Evolutionary conservation across 2,329 filamentous ascomycete species (phyloP).

Genomic region (Acarospora socialis): DNA sequence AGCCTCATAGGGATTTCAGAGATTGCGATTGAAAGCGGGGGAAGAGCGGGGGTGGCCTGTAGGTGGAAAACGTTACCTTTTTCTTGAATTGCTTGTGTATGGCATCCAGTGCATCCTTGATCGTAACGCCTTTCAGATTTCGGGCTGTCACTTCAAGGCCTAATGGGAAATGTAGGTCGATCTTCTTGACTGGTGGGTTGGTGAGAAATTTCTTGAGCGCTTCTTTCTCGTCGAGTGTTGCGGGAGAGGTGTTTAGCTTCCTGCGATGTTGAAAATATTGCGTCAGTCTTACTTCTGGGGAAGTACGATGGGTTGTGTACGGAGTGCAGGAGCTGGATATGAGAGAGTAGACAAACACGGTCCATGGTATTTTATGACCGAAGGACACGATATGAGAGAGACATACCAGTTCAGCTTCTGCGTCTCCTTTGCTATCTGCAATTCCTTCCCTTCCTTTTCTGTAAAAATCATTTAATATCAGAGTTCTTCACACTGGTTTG

Average conservation of each 20-base stretch:
- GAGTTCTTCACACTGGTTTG: too few species aligned
- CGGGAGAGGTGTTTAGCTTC: constrained; percentile 85
- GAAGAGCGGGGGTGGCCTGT: not conserved
- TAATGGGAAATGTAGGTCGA: constrained; percentile 81
- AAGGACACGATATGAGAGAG: not conserved
- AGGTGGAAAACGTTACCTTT: constrained; percentile 44
- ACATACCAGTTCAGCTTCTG: constrained; percentile 78
- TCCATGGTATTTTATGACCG: constrained; percentile 1
- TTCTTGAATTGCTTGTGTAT: constrained; percentile 97
- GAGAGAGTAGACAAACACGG: not conserved
- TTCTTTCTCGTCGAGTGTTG: constrained; percentile 66
- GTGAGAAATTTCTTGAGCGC: constrained; percentile 70
- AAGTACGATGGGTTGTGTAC: not conserved
- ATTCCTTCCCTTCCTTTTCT: constrained; percentile 61
- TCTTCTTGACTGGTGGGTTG: constrained; percentile 76
- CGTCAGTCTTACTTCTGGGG: not conserved
- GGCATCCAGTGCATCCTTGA: constrained; percentile 91
- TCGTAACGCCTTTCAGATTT: constrained; percentile 87
- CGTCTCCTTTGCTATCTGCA: constrained; percentile 66
- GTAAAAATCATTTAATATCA: constrained; percentile 10
- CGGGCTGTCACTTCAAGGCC: constrained; percentile 78
- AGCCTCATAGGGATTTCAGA: constrained; percentile 9
- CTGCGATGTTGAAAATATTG: constrained; percentile 40
- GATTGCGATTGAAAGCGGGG: constrained; percentile 2
- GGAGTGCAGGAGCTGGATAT: not conserved